Evolutionary conservation across 2,329 filamentous ascomycete genomes (phyloP).

Genomic region (Ophiostoma triangulosporum): DNA sequence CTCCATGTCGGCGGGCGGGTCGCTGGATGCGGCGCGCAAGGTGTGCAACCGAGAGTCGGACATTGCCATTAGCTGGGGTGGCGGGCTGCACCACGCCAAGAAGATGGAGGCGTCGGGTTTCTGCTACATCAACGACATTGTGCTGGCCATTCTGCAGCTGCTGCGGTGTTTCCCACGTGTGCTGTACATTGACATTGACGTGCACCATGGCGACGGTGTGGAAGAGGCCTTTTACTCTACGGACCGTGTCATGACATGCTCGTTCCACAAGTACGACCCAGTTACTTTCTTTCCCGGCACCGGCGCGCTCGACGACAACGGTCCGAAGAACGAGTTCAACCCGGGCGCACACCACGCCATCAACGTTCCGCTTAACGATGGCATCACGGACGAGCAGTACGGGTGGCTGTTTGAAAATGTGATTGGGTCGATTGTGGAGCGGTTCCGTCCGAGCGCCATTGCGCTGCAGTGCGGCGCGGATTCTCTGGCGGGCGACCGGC

Average conservation of each 20-base stretch:
- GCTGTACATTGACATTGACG: conserved; percentile 85
- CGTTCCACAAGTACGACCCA: conserved; percentile 92
- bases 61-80: conserved; percentile 96
- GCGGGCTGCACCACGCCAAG: conserved; percentile 91
- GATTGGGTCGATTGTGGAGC: conserved; percentile 63
- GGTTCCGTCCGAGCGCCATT: conserved; percentile 80
- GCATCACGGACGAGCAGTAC: conserved; percentile 85
- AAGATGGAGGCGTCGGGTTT: conserved; percentile 89
- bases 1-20: conserved; percentile 81
- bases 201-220: conserved; percentile 75
- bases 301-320: conserved; percentile 74
- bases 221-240: conserved; percentile 77
- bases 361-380: conserved; percentile 82
- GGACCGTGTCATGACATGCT: conserved; percentile 76
- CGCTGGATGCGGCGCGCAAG: conserved; percentile 80
- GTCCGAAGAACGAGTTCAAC: conserved; percentile 69
- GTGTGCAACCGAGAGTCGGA: conserved; percentile 77
- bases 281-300: conserved; percentile 78
- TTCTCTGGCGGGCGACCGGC: conserved; percentile 80
- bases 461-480: conserved; percentile 94
- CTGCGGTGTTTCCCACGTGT: conserved; percentile 72
- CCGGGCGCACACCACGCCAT: conserved; percentile 78
- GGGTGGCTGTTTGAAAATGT: conserved; percentile 70
- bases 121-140: conserved; percentile 98
- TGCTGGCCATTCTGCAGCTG: conserved; percentile 80